These are phyloP conservation scores for Aspergillus sp. DNA, from an alignment of 2,329 filamentous ascomycete genomes.

Conservation along the genomic window DNA sequence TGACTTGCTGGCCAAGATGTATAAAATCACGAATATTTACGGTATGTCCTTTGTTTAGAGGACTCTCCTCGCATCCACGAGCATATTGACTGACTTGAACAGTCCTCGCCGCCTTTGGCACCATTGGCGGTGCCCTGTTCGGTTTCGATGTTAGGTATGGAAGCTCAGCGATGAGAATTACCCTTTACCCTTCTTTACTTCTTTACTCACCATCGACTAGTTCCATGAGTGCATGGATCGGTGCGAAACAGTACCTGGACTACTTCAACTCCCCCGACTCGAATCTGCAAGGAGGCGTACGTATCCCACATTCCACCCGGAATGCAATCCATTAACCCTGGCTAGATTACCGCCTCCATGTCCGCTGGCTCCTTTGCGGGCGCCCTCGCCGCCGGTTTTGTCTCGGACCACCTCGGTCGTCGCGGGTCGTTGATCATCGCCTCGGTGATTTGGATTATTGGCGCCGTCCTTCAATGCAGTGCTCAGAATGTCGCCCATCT, in stretches of 20 bases:
- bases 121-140: conserved; percentile 57
- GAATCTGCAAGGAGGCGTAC: conserved; percentile 36
- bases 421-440: conserved; percentile 43
- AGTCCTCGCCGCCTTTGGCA: conserved; percentile 56
- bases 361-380: conserved; percentile 69
- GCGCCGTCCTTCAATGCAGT: conserved; percentile 31
- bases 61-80: too few species aligned
- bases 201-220: conserved; percentile 24
- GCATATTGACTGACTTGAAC: background rate
- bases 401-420: conserved; percentile 38
- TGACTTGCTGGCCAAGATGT: conserved; percentile 15
- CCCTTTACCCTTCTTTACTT: too few species aligned
- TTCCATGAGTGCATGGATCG: conserved; percentile 47
- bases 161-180: too few species aligned
- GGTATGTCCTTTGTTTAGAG: conserved; percentile 4
- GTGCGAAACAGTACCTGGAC: conserved; percentile 52
- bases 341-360: conserved; percentile 69
- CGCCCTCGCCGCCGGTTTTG: conserved; percentile 44
- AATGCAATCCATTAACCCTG: background rate
- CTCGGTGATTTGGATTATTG: conserved; percentile 33
- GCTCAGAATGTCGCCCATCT: conserved; percentile 33
- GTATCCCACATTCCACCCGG: background rate
- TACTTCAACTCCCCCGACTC: conserved; percentile 52
- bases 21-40: conserved; percentile 21
- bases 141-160: conserved; percentile 60